Evolutionary conservation across 2,329 filamentous ascomycete genomes (phyloP), one percentile per base, ranked within the genome.

Genomic region (Penicillium frequentans): DNA sequence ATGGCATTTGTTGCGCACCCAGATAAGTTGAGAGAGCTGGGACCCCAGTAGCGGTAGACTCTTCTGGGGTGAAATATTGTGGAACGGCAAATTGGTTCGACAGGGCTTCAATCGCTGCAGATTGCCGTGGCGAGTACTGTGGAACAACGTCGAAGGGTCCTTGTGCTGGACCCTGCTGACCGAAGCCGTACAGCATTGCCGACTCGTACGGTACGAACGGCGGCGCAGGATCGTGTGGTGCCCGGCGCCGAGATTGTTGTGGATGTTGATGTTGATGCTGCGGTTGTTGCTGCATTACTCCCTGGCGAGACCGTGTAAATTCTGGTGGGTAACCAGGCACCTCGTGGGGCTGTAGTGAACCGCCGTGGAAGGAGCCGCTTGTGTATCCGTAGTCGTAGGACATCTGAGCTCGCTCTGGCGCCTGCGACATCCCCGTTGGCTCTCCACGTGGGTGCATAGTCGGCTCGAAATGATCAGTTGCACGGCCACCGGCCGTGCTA

Each of bases 181-280:
- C 80, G 68, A 93, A 88, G 77, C 87, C 88, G 80, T 96, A 96
- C 83, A 95, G 88, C 79, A 93, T 86, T 62, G 85, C 84, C 54
- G 84, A 78, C 53, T 86, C 80, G 67, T 86, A 86, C 63, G 79
- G 77, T 53, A 76, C 69, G 68, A 82, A 82, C 58, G 78, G 74
- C 60, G 77, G 75, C 57, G 70, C 73, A 42, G 76, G 68, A 65
- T 79, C 73, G 78, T 75, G 52, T 45, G 43, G 23, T 24, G 37
- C n/a, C 16, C 48, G 33, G 39, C 48, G 48, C 21, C 48, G 33
- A 16, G 31, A 5, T 37, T 39, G 47, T 19, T 70, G 64, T 48
- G 66, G 64, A 16, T 66, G 57, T 48, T 63, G 62, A 43, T 64
- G 62, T 52, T 62, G 63, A 33, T 46, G 50, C 49, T 43, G 33